phyloP scores from a whole-genome alignment of 495 filamentous ascomycete species.

The Neurospora sp. region DNA sequence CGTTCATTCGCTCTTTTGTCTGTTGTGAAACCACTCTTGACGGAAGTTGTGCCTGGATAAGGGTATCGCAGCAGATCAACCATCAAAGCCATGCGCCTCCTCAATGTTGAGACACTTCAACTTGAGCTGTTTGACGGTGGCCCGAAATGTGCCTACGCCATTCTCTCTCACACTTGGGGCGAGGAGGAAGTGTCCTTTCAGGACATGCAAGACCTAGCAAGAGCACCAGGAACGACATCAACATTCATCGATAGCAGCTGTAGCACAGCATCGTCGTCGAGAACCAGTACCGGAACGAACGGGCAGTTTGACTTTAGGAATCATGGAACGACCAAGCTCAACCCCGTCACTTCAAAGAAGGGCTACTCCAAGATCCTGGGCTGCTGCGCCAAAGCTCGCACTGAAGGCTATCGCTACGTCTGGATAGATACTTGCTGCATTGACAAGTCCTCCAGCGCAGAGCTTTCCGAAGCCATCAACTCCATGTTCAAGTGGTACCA shows the following conservation, averaged over 20 bases:
- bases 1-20: background rate
- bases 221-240: background rate
- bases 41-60: background rate
- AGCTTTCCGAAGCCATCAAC: constrained; percentile 19
- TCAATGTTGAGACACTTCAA: constrained; percentile 13
- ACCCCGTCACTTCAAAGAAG: background rate
- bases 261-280: background rate
- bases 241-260: background rate
- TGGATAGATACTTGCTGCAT: constrained; percentile 37
- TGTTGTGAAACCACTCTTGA: background rate
- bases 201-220: constrained; percentile 3
- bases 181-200: constrained; percentile 20
- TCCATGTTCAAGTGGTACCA: constrained; percentile 19
- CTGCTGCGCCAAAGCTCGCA: background rate
- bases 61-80: background rate
- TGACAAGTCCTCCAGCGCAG: constrained; percentile 23
- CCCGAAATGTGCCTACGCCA: constrained; percentile 16
- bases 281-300: background rate
- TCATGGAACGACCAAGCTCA: background rate
- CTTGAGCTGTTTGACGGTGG: constrained; percentile 14
- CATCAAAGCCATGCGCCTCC: constrained; percentile 16
- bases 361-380: constrained; percentile 10
- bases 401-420: constrained; percentile 18
- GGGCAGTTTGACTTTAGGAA: background rate
- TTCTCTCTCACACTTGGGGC: constrained; percentile 23